A percentile compares a stretch with the other conserved stretches of the same genome.
Evolutionary conservation across 345 rosid species (phyloP).

Genomic region (Lagerstroemia speciosa): DNA sequence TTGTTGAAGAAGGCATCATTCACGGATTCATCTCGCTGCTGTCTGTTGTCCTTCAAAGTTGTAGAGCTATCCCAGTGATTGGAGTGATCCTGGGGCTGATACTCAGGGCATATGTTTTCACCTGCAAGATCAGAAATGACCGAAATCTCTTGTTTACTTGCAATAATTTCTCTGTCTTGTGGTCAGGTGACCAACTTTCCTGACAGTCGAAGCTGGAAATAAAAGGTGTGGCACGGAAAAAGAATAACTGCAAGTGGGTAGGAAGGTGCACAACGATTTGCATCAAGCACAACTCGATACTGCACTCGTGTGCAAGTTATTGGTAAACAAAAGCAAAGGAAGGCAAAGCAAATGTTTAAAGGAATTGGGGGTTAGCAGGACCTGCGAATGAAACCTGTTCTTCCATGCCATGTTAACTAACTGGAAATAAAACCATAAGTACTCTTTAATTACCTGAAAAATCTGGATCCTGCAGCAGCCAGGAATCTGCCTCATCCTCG

Average conservation of each 20-base stretch:
- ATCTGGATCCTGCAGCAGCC: constrained; percentile 25
- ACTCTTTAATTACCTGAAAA: background rate
- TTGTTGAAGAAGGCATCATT: constrained; percentile 9
- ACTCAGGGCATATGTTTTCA: constrained; percentile 7
- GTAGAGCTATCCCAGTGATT: constrained; percentile 5
- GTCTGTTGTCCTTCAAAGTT: constrained; percentile 6
- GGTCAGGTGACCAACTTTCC: no score
- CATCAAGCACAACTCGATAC: no score
- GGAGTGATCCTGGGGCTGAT: constrained; percentile 12
- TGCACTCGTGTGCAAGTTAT: no score
- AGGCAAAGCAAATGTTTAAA: background rate
- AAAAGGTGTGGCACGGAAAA: no score
- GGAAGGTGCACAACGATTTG: no score
- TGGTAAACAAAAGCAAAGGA: background rate
- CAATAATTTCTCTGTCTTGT: background rate
- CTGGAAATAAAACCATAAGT: background rate
- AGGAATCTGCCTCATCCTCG: constrained; percentile 20
- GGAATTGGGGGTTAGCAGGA: background rate
- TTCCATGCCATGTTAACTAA: background rate
- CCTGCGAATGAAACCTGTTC: background rate
- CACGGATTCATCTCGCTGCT: constrained; percentile 14
- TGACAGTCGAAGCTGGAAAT: no score
- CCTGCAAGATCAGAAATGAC: constrained; percentile 12
- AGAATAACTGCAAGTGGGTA: no score
- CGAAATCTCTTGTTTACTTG: constrained; percentile 6